Evolutionary conservation across 495 filamentous ascomycete genomes (phyloP).

Genomic region (Talaromyces ruber): DNA sequence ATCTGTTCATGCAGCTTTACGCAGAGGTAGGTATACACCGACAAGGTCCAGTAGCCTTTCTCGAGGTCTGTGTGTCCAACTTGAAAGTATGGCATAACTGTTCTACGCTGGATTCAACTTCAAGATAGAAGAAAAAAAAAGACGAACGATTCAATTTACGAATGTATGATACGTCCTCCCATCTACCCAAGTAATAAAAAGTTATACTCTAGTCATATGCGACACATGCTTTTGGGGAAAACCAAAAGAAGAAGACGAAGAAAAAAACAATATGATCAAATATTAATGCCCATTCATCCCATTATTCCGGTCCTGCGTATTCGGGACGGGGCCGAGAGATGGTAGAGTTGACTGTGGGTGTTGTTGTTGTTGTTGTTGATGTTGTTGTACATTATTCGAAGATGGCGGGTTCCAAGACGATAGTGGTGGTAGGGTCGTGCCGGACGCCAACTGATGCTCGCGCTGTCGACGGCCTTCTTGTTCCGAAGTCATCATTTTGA

Average conservation of each 20-base stretch:
- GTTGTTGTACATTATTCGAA: not conserved
- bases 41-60: not conserved
- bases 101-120: not conserved
- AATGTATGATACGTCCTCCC: not conserved
- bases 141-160: not conserved
- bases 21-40: not conserved
- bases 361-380: not conserved
- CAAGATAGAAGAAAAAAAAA: not conserved
- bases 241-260: not conserved
- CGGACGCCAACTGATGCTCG: constrained; percentile 22
- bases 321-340: not conserved
- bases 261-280: not conserved
- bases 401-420: not conserved
- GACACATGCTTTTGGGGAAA: not conserved
- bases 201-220: constrained; percentile 2
- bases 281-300: not conserved
- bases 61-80: not conserved
- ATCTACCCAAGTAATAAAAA: not conserved
- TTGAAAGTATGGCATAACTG: not conserved
- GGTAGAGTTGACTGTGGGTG: not conserved
- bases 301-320: not conserved
- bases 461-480: constrained; percentile 36
- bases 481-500: constrained; percentile 41
- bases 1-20: not conserved
- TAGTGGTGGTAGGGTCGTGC: not conserved